Evolutionary conservation across 2,329 filamentous ascomycete species (phyloP).

Genomic region (Amesomyces nigricolor): DNA sequence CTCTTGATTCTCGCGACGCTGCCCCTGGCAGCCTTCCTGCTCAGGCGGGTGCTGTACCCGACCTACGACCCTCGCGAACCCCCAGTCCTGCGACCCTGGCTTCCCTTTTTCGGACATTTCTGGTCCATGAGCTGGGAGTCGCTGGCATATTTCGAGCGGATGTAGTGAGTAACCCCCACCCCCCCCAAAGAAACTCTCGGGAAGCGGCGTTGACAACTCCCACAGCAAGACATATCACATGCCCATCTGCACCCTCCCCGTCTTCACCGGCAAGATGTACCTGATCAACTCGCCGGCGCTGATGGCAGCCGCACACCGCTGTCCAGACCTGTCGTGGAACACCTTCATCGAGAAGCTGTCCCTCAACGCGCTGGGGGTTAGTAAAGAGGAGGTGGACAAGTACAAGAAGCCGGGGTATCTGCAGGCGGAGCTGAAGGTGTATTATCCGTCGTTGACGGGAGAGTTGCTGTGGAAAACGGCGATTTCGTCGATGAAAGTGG

Average conservation of each 20-base stretch:
- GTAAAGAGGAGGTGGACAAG: neutral
- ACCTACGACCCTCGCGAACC: conserved; percentile 16
- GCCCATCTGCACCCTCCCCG: conserved; percentile 12
- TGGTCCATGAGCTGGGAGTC: conserved; percentile 2
- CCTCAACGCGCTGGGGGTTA: neutral
- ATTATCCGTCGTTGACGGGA: conserved; percentile 3
- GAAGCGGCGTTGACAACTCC: neutral
- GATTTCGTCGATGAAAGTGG: neutral
- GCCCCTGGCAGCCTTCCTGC: neutral
- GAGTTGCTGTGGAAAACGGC: neutral
- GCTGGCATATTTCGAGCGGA: conserved; percentile 9
- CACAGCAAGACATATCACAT: conserved; percentile 1
- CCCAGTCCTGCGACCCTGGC: conserved; percentile 8
- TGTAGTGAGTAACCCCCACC: neutral
- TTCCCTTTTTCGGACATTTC: conserved; percentile 18
- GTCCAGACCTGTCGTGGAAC: conserved; percentile 5
- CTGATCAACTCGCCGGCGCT: conserved; percentile 9
- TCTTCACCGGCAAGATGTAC: conserved; percentile 12
- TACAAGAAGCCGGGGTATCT: conserved; percentile 6
- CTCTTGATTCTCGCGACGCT: neutral
- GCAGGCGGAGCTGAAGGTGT: neutral
- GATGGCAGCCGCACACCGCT: conserved; percentile 8
- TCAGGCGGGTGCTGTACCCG: conserved; percentile 3
- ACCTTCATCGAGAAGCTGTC: conserved; percentile 6
- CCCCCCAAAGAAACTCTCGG: too few relatives aligned